Evolutionary conservation across 306 rosid species (phyloP), one percentile per base, ranked within the genome.

Genomic region (Cucumis hystrix): DNA sequence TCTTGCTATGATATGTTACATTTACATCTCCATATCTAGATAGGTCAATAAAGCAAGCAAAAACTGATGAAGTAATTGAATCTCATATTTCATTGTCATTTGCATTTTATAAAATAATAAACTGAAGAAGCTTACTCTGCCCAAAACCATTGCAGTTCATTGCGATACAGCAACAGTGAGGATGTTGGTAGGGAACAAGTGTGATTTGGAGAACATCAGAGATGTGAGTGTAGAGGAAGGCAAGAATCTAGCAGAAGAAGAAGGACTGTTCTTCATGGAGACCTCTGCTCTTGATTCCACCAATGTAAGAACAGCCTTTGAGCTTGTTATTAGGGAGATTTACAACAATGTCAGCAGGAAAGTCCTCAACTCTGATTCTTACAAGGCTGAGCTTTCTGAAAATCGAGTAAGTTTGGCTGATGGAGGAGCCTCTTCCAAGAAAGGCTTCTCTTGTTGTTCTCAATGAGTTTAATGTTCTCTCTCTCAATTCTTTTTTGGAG

Each of bases 101-200:
- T 6, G 52, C 51, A 57, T 13, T 57, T 40, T 40, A 23, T 43
- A 25, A 74, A 23, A 37, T 75, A 2, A 45, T 54, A 21, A 16
- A 1, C 35, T 9, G 51, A 57, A 75, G 60, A 80, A 62, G 23
- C 21, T 35, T 64, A 54, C 35, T 8, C 47, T 40, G 15, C 17
- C 40, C 6, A 14, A 21, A 21, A 15, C 18, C 58, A 6, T 55
- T 75, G 90, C 92, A 91, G 98, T 88, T 85, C 97, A 91, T 85
- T 91, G 96, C 16, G 98, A 93, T 61, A 91, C 90, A 62, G 79
- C 92, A 0, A 83, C 85, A 21, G 96, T 93, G 72, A 87, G 83
- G 81, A 93, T 93, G 97, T 54, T 93, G 90, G 97, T 93, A 28
- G 98, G 98, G 65, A 93, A 93, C 41, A 93, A 93, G 80, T 88